Conservation (phyloP, 2,329 filamentous ascomycete genomes). For the Trichophyton rubrum region DNA sequence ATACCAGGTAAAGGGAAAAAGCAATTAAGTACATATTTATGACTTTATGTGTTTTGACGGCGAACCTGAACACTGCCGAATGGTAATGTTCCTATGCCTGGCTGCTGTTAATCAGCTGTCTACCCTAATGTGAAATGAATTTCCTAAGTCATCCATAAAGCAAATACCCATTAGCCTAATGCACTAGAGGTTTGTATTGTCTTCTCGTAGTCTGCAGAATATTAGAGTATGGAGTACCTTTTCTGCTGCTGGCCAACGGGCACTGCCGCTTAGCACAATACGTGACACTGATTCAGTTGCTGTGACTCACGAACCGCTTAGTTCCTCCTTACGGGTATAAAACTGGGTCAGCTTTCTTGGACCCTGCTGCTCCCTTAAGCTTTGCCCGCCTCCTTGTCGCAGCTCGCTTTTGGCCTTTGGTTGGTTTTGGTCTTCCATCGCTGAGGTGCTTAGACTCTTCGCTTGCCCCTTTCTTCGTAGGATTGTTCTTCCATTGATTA, state of each 20-base stretch:
- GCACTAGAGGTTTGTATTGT: neutral
- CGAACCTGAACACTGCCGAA: neutral
- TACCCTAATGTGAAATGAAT: slow-evolving; percentile 3
- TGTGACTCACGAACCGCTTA: too few species aligned
- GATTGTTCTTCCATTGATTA: neutral
- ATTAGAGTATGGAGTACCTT: too few species aligned
- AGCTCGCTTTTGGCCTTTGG: neutral
- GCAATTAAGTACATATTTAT: neutral
- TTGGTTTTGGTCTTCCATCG: neutral
- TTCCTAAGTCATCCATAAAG: neutral
- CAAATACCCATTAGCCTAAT: neutral
- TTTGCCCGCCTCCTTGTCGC: neutral
- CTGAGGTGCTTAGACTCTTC: neutral
- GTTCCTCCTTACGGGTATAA: too few species aligned
- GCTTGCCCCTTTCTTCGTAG: neutral
- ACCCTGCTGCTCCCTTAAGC: neutral
- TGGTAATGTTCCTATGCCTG: neutral
- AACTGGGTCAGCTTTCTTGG: neutral
- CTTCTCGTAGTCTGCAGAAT: neutral
- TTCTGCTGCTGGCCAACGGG: neutral
- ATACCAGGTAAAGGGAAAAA: neutral
- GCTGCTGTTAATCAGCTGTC: neutral
- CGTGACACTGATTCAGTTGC: neutral
- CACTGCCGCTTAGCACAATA: neutral
- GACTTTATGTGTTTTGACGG: neutral